phyloP scores from a whole-genome alignment of 345 rosid genomes.

The Moringa oleifera region DNA sequence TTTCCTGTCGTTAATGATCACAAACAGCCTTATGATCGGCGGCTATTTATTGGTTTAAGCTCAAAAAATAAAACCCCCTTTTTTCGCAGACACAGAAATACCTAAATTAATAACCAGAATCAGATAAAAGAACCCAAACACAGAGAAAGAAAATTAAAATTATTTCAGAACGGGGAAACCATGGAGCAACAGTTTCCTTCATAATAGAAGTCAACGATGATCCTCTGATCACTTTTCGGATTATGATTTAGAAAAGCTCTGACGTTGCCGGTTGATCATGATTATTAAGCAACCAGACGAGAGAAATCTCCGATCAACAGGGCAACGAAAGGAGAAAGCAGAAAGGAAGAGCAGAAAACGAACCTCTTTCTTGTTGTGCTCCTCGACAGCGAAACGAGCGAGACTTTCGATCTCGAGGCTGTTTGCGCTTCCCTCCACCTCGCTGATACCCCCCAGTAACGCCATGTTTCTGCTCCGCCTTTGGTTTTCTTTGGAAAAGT shows the following conservation, averaged over 20 bases:
- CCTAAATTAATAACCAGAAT: too few species aligned
- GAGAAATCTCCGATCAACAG: background rate
- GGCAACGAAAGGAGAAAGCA: conserved; percentile 7
- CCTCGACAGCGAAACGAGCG: conserved; percentile 88
- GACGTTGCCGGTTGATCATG: too few species aligned
- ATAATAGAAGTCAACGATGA: too few species aligned
- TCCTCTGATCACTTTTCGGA: too few species aligned
- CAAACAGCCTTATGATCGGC: too few species aligned
- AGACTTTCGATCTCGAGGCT: conserved; percentile 56
- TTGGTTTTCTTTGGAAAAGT: background rate
- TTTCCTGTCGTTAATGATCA: too few species aligned
- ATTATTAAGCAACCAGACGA: too few species aligned
- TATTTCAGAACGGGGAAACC: too few species aligned
- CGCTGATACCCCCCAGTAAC: conserved; percentile 42
- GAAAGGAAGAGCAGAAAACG: background rate
- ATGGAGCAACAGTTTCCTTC: too few species aligned
- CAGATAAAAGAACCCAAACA: background rate
- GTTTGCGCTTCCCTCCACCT: conserved; percentile 47
- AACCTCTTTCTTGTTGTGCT: conserved; percentile 79
- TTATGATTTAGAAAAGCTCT: too few species aligned
- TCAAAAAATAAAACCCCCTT: background rate
- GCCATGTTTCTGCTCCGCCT: conserved; percentile 34
- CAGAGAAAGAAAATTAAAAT: background rate
- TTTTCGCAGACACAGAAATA: background rate
- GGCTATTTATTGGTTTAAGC: too few species aligned